These are phyloP conservation scores for Amesomyces nigricolor DNA, from an alignment of 2,329 filamentous ascomycete species.

Conservation along the genomic window DNA sequence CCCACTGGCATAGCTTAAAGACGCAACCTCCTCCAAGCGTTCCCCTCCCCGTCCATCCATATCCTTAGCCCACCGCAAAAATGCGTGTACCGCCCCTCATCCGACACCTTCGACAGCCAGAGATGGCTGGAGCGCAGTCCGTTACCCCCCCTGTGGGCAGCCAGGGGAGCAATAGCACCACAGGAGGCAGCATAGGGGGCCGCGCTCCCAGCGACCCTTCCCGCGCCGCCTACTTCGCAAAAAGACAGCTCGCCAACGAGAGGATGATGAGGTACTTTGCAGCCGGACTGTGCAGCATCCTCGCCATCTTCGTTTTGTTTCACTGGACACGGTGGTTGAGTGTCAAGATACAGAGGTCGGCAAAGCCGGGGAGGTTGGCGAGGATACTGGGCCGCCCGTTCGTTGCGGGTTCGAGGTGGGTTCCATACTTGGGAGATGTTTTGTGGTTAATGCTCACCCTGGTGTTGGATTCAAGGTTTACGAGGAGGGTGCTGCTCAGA, in stretches of 20 bases:
- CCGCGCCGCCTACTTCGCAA: constrained; percentile 22
- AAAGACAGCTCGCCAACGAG: constrained; percentile 20
- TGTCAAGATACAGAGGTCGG: constrained; percentile 21
- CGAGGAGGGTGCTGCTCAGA: constrained; percentile 30
- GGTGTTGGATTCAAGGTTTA: constrained; percentile 21
- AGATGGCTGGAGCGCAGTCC: constrained; percentile 14
- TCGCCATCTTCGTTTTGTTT: constrained; percentile 29
- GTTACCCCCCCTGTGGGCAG: constrained; percentile 7
- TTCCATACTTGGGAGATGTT: too few relatives aligned
- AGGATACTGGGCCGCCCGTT: constrained; percentile 25
- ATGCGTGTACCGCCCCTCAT: background rate
- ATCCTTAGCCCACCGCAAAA: too few relatives aligned
- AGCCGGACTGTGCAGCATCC: constrained; percentile 27
- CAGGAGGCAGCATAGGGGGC: constrained; percentile 10
- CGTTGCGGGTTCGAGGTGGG: constrained; percentile 26
- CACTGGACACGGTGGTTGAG: constrained; percentile 28
- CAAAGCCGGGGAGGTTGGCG: constrained; percentile 13
- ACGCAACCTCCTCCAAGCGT: too few relatives aligned
- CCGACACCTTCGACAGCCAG: background rate
- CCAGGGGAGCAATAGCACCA: constrained; percentile 10
- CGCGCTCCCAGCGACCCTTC: constrained; percentile 7
- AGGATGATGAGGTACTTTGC: constrained; percentile 23
- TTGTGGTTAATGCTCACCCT: background rate
- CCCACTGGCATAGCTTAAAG: too few relatives aligned
- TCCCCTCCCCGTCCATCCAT: too few relatives aligned